Percentiles rank a stretch among this genome's conserved stretches.
Evolutionary conservation across 257 asterid species (phyloP).

Genomic region (Penstemon eatonii): DNA sequence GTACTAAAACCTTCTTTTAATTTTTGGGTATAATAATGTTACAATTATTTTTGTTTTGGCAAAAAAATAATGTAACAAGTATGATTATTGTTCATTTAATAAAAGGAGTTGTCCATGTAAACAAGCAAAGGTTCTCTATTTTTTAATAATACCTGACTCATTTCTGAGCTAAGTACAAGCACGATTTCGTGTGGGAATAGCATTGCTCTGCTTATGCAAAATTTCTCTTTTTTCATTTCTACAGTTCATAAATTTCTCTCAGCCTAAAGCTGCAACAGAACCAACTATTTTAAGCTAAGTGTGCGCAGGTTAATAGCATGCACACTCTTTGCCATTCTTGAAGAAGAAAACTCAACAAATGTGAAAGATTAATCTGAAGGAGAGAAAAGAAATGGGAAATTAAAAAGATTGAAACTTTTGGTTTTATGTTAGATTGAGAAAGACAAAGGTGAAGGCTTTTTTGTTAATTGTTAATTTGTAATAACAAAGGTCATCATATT

Average conservation of each 20-base stretch:
- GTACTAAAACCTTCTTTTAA: too few species aligned
- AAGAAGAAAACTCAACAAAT: slow-evolving; percentile 10
- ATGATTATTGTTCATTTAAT: too few species aligned
- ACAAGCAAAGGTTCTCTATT: slow-evolving; percentile 38
- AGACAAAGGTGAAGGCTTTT: slow-evolving; percentile 39
- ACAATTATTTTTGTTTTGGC: too few species aligned
- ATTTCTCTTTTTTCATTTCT: slow-evolving; percentile 32
- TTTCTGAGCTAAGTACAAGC: slow-evolving; percentile 11
- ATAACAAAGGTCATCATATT: slow-evolving; percentile 25
- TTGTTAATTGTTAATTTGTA: neutral
- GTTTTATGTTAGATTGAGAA: neutral
- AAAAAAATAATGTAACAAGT: too few species aligned
- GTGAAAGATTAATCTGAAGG: slow-evolving; percentile 4
- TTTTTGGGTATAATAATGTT: too few species aligned
- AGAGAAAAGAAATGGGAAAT: slow-evolving; percentile 6
- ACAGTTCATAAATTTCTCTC: slow-evolving; percentile 4
- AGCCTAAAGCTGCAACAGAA: slow-evolving; percentile 45
- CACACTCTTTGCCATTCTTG: slow-evolving; percentile 37
- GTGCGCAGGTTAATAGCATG: slow-evolving; percentile 57
- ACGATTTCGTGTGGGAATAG: slow-evolving; percentile 60
- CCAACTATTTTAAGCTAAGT: slow-evolving; percentile 39
- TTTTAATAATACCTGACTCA: slow-evolving; percentile 29
- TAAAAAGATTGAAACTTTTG: slow-evolving; percentile 36
- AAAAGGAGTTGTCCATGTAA: slow-evolving; percentile 29
- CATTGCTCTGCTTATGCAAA: slow-evolving; percentile 33